phyloP scores from a whole-genome alignment of 2,329 filamentous ascomycete genomes.

The Neofusicoccum kwambonambiense region DNA sequence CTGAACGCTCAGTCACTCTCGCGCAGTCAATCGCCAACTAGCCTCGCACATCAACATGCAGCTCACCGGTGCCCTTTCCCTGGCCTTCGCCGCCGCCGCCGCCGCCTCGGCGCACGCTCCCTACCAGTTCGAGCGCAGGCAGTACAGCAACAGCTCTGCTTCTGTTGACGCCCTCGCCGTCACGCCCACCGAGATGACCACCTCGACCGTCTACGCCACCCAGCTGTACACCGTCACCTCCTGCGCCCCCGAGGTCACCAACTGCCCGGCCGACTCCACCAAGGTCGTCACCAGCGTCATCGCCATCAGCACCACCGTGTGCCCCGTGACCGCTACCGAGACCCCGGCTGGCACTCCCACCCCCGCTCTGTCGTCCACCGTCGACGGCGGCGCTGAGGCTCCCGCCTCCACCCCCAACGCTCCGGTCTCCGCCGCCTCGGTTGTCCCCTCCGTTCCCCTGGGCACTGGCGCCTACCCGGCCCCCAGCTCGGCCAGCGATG shows the following conservation, averaged over 20 bases:
- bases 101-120: constrained; percentile 30
- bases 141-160: constrained; percentile 17
- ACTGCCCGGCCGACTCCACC: constrained; percentile 21
- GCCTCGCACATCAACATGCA: constrained; percentile 24
- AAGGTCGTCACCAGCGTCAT: constrained; percentile 19
- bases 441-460: constrained; percentile 21
- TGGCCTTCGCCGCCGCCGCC: constrained; percentile 21
- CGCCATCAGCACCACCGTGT: constrained; percentile 41
- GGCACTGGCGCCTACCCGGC: constrained; percentile 21
- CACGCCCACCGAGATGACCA: constrained; percentile 10
- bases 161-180: constrained; percentile 13
- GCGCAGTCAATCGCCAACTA: constrained; percentile 28
- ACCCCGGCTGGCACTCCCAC: constrained; percentile 22
- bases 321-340: constrained; percentile 37
- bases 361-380: not conserved
- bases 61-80: constrained; percentile 22
- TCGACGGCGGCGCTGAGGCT: constrained; percentile 13
- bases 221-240: constrained; percentile 16
- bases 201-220: constrained; percentile 20
- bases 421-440: constrained; percentile 15
- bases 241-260: constrained; percentile 18
- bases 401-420: constrained; percentile 14
- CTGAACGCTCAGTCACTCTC: constrained; percentile 23
- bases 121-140: constrained; percentile 16
- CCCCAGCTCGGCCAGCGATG: constrained; percentile 9